Evolutionary conservation across 2,329 filamentous ascomycete genomes (phyloP).

Genomic region (Zymoseptoria crescenta): DNA sequence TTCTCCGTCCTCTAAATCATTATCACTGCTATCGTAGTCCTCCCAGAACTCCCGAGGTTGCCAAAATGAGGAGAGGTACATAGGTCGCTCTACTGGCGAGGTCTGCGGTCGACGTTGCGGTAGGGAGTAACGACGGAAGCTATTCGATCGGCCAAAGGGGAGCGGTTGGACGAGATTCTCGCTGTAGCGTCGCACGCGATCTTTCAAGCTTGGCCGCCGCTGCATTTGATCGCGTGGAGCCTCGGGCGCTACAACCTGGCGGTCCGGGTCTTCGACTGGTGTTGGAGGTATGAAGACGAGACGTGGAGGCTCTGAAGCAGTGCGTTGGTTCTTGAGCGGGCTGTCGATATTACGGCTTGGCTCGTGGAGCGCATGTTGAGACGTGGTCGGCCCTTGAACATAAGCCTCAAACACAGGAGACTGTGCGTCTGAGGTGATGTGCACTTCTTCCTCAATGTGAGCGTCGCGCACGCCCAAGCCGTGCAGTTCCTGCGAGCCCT

Average conservation of each 20-base stretch:
- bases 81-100: slow-evolving; percentile 19
- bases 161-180: slow-evolving; percentile 38
- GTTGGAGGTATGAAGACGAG: slow-evolving; percentile 50
- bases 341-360: slow-evolving; percentile 39
- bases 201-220: slow-evolving; percentile 34
- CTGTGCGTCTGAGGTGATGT: slow-evolving; percentile 2
- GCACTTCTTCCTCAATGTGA: neutral
- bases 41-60: slow-evolving; percentile 57
- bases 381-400: slow-evolving; percentile 9
- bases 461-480: neutral
- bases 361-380: slow-evolving; percentile 5
- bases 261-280: slow-evolving; percentile 40
- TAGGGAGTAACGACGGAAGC: slow-evolving; percentile 8
- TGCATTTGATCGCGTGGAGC: slow-evolving; percentile 9
- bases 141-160: slow-evolving; percentile 24
- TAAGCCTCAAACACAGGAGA: slow-evolving; percentile 12
- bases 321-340: slow-evolving; percentile 51
- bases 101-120: neutral
- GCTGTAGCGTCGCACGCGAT: slow-evolving; percentile 40
- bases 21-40: slow-evolving; percentile 40
- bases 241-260: slow-evolving; percentile 25
- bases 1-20: slow-evolving; percentile 27
- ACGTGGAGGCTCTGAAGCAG: slow-evolving; percentile 49
- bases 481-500: slow-evolving; percentile 19
- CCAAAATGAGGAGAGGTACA: slow-evolving; percentile 53